phyloP scores from a whole-genome alignment of 257 asterid genomes.

The Phtheirospermum japonicum region DNA sequence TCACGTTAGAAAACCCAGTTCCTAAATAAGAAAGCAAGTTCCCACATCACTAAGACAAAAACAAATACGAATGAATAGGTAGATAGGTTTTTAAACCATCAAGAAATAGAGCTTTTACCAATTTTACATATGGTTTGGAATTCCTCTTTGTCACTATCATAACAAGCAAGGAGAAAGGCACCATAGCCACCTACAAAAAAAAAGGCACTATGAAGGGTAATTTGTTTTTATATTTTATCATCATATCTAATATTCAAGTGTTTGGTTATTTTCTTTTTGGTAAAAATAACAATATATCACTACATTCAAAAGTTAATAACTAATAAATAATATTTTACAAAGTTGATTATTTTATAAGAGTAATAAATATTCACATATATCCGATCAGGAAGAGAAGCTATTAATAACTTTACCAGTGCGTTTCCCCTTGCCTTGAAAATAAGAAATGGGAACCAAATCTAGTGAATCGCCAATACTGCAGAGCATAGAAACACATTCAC shows the following conservation, averaged over 20 bases:
- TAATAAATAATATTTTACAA: too few species aligned
- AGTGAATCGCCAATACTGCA: slow-evolving; percentile 75
- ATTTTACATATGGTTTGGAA: slow-evolving; percentile 95
- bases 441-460: slow-evolving; percentile 81
- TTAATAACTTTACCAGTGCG: too few species aligned
- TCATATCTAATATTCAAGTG: too few species aligned
- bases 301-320: too few species aligned
- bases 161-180: slow-evolving; percentile 96
- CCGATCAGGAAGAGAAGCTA: too few species aligned
- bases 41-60: slow-evolving; percentile 10
- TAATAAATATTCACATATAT: too few species aligned
- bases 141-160: slow-evolving; percentile 81
- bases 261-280: too few species aligned
- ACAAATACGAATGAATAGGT: not conserved
- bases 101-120: slow-evolving; percentile 52
- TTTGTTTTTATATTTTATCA: too few species aligned
- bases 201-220: too few species aligned
- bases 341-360: too few species aligned
- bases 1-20: slow-evolving; percentile 84
- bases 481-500: slow-evolving; percentile 17
- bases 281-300: too few species aligned
- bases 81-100: not conserved
- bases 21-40: slow-evolving; percentile 46
- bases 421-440: slow-evolving; percentile 76
- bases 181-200: slow-evolving; percentile 72